Evolutionary conservation across 371 early-diverging fungal genomes (phyloP).

Genomic region (Caulochytrium protostelioides): DNA sequence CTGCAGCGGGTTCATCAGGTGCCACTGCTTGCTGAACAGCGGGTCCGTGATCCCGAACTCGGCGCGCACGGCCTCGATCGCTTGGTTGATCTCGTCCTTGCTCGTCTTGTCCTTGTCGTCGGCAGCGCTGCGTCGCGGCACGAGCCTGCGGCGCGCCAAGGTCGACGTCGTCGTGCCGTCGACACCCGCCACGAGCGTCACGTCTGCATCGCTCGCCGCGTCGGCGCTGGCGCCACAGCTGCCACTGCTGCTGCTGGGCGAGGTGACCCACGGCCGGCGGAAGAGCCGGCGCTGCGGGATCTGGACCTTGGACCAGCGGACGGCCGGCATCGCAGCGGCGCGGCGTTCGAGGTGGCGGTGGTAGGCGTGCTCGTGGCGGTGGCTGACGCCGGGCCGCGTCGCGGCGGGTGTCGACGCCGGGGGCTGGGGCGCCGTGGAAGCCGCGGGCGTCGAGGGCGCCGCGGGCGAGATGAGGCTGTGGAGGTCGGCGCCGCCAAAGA

Average conservation of each 20-base stretch:
- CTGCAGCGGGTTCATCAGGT: constrained; percentile 46
- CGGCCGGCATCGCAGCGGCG: too few relatives aligned
- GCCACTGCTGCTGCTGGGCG: too few relatives aligned
- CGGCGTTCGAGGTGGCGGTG: too few relatives aligned
- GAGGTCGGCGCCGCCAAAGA: neutral
- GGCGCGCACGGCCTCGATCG: constrained; percentile 4
- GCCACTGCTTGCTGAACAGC: constrained; percentile 61
- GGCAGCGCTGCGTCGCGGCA: neutral
- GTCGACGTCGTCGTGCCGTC: neutral
- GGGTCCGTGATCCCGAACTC: constrained; percentile 41
- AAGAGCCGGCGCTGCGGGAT: too few relatives aligned
- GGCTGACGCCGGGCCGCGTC: neutral
- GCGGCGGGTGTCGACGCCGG: neutral
- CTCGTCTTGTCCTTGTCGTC: constrained; percentile 1
- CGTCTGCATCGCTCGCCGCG: constrained; percentile 2
- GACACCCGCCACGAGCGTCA: constrained; percentile 11
- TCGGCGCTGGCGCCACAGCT: neutral
- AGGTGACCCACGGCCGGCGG: too few relatives aligned
- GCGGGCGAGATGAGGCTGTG: neutral
- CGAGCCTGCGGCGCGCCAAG: neutral
- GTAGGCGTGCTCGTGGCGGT: neutral
- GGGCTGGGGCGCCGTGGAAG: neutral
- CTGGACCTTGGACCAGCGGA: too few relatives aligned
- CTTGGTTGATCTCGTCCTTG: neutral
- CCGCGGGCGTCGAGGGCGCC: too few relatives aligned